Base-by-base conservation (phyloP, 768 basidiomycete genomes). In the Suillus variegatus region DNA sequence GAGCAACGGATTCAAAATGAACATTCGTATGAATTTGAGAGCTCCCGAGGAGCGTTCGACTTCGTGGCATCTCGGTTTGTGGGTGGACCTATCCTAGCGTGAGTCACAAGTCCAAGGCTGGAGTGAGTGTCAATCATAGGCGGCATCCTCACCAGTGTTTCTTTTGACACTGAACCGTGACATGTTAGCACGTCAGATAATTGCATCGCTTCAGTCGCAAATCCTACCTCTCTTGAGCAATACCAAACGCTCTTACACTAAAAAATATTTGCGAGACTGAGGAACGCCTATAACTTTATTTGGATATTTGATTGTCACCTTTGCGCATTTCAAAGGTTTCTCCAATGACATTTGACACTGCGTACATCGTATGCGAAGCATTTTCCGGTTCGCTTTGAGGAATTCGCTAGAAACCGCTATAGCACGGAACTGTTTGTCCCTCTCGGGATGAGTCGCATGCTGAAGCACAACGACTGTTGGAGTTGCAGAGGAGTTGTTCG, bases 241-340 rank as follows among this genome's bases (percentile, higher is more conserved):
- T 51, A 51, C 49, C 49, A 51, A 22, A 51, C 49, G 25, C 49
- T 25, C 49, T 51, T 51, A 25, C 49, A 51, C 49, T 51, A 51
- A 14, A 51, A 49, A 3, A 22, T 49, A 22, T 25, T 14, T 22
- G 47, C 6, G 1, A 51, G 3, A 14, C 22, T 51, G 49, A 51
- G 13, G 49, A 51, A 51, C 7, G 22, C 7, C 22, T 28, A 22
- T n/a, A 25, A 51, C 6, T 14, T 51, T 14, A 51, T 16, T 14
- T 13, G 49, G 13, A 51, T 16, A 25, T 51, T 51, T 14, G 49
- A 14, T 2, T 6, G 13, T 51, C 12, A 51, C 49, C 49, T 51
- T 51, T 51, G 49, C 22, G 3, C 49, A 51, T 51, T 51, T 51
- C 49, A 51, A 51, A 25, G 49, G 49, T 51, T 51, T 51, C 49